These are phyloP conservation scores for Lichenothelia convexa DNA, from an alignment of 495 filamentous ascomycete species.

Conservation along the genomic window DNA sequence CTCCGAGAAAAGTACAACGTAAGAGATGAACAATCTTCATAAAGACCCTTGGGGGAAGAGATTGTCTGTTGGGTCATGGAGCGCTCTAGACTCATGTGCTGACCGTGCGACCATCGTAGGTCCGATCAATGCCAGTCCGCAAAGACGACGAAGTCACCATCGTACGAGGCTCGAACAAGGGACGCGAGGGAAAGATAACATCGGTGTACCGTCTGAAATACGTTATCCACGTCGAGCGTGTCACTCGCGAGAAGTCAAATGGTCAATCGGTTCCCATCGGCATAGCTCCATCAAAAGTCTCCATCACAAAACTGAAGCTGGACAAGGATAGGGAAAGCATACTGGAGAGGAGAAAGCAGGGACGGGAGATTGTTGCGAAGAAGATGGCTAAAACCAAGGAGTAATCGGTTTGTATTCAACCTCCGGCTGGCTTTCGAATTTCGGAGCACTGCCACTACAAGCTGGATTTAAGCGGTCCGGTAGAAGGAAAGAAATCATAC, in stretches of 20 bases:
- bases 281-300: constrained; percentile 80
- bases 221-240: constrained; percentile 78
- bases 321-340: constrained; percentile 96
- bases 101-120: constrained; percentile 33
- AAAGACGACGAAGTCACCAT: constrained; percentile 93
- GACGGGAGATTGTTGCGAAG: constrained; percentile 38
- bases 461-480: neutral
- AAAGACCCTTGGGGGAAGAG: constrained; percentile 2
- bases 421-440: constrained; percentile 3
- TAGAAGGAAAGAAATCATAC: neutral
- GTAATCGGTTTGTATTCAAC: constrained; percentile 2
- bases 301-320: constrained; percentile 94
- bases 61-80: constrained; percentile 1
- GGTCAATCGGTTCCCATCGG: constrained; percentile 78
- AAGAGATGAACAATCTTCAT: too few relatives aligned
- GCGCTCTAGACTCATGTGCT: too few relatives aligned
- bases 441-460: constrained; percentile 3
- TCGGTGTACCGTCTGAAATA: constrained; percentile 91
- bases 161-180: constrained; percentile 78
- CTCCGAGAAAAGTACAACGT: constrained; percentile 91
- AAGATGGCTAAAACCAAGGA: constrained; percentile 37
- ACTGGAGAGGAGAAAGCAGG: constrained; percentile 63
- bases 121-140: constrained; percentile 92
- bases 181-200: constrained; percentile 86
- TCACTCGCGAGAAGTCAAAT: constrained; percentile 84